Base-by-base conservation (phyloP, 345 rosid genomes). In the Syzygium aqueum region DNA sequence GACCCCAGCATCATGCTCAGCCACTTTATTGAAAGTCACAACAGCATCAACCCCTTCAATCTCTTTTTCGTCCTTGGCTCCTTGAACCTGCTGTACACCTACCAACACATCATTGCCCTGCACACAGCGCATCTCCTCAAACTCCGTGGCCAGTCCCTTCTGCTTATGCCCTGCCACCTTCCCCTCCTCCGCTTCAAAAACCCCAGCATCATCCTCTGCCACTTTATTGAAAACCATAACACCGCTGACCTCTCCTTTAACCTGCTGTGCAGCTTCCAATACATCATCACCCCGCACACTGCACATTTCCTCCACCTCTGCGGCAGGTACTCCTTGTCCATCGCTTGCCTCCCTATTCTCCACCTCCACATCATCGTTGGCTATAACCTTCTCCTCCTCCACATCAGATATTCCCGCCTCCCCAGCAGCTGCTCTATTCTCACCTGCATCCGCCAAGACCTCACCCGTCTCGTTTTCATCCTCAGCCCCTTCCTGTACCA, bases 321-420 rank as follows among this genome's bases (percentile, higher is more conserved):
- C 56, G 15, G 57, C 85, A 52, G 33, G 43, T 51, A 22, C 50
- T 33, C 52, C 80, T n/a, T 61, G 37, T 57, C 78, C 87, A 27
- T 33, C 84, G 23, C n/a, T 56, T 40, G 17, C 49, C 84, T 49
- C 87, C 56, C 84, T 59, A 43, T 43, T 86, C 49, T 53, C 86
- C 57, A 30, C 85, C 73, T 22, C 65, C 59, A 16, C 51, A 49
- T 51, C 22, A 65, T 54, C 67, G 54, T 82, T 65, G 51, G 85
- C 86, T 33, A 59, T 88, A 54, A 54, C 89, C 52, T 22, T 53
- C 88, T 87, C 88, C 84, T n/a, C 87, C 27, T 28, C 65, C 88
- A 85, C 90, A 49, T 30, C 89, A 43, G 6, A 86, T 12, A 49
- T 84, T 87, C 84, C 86, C 56, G 67, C 89, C 83, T 87, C 91